Conservation (phyloP, 768 basidiomycete genomes). For the Tephrocybe sp. region DNA sequence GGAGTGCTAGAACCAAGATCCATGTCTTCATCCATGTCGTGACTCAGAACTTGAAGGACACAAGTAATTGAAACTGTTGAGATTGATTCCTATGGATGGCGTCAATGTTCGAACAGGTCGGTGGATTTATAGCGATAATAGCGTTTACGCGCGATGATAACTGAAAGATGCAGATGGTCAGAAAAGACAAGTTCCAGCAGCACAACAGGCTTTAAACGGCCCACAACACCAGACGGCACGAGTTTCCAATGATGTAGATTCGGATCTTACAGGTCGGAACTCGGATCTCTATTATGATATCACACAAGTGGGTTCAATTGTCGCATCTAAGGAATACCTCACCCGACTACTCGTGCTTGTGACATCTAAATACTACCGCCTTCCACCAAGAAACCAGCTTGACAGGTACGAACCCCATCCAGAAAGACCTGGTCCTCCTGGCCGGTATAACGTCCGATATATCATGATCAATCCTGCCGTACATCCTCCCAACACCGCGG, state of each 20-base stretch:
- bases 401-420: conserved; percentile 62
- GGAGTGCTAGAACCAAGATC: conserved; percentile 46
- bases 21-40: conserved; percentile 79
- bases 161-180: conserved; percentile 23
- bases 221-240: conserved; percentile 20
- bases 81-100: conserved; percentile 10
- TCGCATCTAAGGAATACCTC: no score
- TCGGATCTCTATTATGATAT: conserved; percentile 23
- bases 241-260: conserved; percentile 33
- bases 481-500: conserved; percentile 70
- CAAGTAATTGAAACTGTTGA: conserved; percentile 6
- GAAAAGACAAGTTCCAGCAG: conserved; percentile 16
- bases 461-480: conserved; percentile 70
- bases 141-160: conserved; percentile 6
- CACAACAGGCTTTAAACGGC: conserved; percentile 19
- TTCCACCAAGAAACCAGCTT: conserved; percentile 61
- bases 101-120: conserved; percentile 3
- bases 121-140: not conserved
- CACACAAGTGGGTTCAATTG: no score
- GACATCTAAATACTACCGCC: conserved; percentile 34
- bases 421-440: conserved; percentile 50
- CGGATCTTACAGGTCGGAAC: conserved; percentile 42
- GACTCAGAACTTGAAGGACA: conserved; percentile 15
- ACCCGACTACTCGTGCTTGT: no score
- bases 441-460: conserved; percentile 64